Evolutionary conservation across 176 grass and related monocot species (phyloP).

Genomic region (Rhipidocladum racemiflorum): DNA sequence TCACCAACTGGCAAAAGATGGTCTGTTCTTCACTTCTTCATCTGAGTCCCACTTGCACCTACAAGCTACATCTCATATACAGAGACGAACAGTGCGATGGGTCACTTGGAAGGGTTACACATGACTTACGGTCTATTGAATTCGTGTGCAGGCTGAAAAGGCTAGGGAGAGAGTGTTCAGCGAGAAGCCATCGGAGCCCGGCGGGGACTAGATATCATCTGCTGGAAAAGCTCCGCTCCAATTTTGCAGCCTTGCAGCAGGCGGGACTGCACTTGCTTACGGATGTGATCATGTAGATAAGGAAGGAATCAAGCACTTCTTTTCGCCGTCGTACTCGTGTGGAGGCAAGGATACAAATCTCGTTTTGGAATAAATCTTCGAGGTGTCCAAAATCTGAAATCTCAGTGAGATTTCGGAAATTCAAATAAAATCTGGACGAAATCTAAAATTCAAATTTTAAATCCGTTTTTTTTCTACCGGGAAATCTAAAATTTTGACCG

Average conservation of each 20-base stretch:
- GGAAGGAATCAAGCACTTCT: not conserved
- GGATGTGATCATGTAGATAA: not conserved
- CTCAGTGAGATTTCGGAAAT: too few relatives aligned
- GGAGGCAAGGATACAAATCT: too few relatives aligned
- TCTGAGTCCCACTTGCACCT: not conserved
- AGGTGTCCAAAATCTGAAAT: too few relatives aligned
- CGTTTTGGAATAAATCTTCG: too few relatives aligned
- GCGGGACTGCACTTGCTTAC: not conserved
- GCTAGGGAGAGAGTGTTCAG: conserved; percentile 56
- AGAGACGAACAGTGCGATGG: not conserved
- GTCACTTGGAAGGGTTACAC: not conserved
- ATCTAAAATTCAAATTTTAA: too few relatives aligned
- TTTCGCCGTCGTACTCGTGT: not conserved
- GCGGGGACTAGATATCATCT: not conserved
- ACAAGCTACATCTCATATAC: not conserved
- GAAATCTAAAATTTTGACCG: too few relatives aligned
- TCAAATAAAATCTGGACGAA: too few relatives aligned
- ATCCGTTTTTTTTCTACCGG: too few relatives aligned
- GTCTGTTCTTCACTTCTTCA: conserved; percentile 33
- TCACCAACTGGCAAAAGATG: conserved; percentile 88
- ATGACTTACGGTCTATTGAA: not conserved
- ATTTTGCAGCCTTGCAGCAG: not conserved
- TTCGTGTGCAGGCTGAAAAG: conserved; percentile 39
- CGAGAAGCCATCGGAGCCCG: conserved; percentile 30
- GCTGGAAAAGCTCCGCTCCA: conserved; percentile 14